Evolutionary conservation across 805 yeast genomes (phyloP).

Genomic region (Hanseniaspora guilliermondii): DNA sequence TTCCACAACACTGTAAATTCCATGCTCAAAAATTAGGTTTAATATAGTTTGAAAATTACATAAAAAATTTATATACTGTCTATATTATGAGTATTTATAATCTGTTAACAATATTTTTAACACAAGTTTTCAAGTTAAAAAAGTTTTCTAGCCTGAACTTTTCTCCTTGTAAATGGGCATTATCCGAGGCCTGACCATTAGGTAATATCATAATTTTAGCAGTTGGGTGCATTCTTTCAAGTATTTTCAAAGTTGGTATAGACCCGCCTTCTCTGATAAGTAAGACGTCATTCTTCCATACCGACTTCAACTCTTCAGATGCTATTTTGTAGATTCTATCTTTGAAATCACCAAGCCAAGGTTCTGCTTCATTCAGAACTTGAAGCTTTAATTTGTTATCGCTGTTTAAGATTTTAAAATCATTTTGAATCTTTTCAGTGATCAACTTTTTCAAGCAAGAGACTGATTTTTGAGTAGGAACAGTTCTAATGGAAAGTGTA

Average conservation of each 20-base stretch:
- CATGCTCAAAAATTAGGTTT: slow-evolving; percentile 57
- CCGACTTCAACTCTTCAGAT: slow-evolving; percentile 44
- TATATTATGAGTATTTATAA: slow-evolving; percentile 26
- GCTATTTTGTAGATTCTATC: slow-evolving; percentile 63
- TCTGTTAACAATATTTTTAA: slow-evolving; percentile 40
- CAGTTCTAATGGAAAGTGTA: slow-evolving; percentile 68
- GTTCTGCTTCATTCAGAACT: slow-evolving; percentile 77
- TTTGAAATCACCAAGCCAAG: slow-evolving; percentile 85
- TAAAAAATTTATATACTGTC: not conserved
- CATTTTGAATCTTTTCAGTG: slow-evolving; percentile 33
- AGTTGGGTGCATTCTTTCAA: slow-evolving; percentile 57
- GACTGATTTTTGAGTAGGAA: slow-evolving; percentile 67
- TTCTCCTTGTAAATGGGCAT: slow-evolving; percentile 86
- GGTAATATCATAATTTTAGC: slow-evolving; percentile 95
- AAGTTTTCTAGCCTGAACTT: slow-evolving; percentile 67
- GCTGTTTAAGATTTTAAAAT: slow-evolving; percentile 42
- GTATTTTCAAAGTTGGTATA: slow-evolving; percentile 74
- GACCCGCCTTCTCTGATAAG: slow-evolving; percentile 94
- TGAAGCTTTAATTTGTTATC: slow-evolving; percentile 49
- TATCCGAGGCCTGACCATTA: slow-evolving; percentile 89
- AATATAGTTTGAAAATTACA: slow-evolving; percentile 14
- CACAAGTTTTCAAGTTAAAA: slow-evolving; percentile 56
- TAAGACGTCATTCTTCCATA: slow-evolving; percentile 72
- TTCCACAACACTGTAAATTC: slow-evolving; percentile 69
- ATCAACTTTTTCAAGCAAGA: slow-evolving; percentile 43